Conservation (phyloP, 352 stramenopile genomes). For the Ophiocytium majus region DNA sequence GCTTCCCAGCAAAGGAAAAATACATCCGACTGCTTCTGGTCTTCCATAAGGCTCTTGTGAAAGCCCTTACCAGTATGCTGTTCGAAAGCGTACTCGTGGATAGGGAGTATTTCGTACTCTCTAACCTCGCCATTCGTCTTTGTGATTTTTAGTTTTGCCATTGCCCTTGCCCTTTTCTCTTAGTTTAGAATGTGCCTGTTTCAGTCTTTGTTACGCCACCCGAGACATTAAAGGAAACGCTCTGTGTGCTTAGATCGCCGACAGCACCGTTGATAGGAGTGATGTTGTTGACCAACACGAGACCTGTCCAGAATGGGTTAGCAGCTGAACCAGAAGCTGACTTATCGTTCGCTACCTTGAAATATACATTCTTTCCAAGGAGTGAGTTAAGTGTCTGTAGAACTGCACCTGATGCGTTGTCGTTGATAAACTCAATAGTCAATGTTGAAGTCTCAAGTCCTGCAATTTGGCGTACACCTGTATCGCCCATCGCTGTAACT, state of each 20-base stretch:
- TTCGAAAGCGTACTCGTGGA: background rate
- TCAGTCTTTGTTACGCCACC: background rate
- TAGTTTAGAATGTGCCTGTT: background rate
- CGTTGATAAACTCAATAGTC: background rate
- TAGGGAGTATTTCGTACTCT: background rate
- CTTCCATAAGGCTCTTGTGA: background rate
- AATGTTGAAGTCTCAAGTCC: background rate
- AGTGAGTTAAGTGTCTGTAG: constrained; percentile 10
- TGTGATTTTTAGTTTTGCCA: constrained; percentile 9
- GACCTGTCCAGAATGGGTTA: background rate
- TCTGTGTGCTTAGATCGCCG: background rate
- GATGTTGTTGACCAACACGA: background rate
- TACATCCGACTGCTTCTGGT: constrained; percentile 6
- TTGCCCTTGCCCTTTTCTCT: background rate
- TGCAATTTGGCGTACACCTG: background rate
- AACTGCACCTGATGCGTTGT: background rate
- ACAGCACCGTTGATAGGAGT: constrained; percentile 9
- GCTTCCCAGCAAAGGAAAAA: background rate
- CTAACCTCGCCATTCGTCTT: background rate
- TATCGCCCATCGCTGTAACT: background rate
- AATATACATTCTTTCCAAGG: background rate
- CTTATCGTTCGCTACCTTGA: background rate
- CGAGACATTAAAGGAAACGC: background rate
- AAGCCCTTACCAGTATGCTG: background rate
- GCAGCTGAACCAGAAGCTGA: background rate